phyloP scores from a whole-genome alignment of 345 rosid species.

The Citropsis articulata region DNA sequence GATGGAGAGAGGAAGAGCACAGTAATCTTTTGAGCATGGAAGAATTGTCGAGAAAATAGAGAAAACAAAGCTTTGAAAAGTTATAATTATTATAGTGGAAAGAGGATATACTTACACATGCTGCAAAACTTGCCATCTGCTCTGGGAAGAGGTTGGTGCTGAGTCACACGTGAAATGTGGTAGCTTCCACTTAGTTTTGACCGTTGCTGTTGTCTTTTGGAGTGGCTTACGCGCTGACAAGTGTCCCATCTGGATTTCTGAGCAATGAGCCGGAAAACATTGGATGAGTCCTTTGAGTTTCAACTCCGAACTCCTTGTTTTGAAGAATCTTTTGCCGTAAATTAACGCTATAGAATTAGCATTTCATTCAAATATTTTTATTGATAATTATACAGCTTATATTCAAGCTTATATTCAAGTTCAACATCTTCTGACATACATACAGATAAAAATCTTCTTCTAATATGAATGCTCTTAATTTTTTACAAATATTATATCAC shows the following conservation, averaged over 20 bases:
- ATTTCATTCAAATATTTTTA: no score
- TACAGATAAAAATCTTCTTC: no score
- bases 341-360: no score
- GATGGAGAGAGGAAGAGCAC: constrained; percentile 25
- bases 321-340: no score
- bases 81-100: not conserved
- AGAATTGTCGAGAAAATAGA: not conserved
- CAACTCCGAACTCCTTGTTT: no score
- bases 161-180: not conserved
- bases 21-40: constrained; percentile 29
- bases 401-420: no score
- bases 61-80: not conserved
- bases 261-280: not conserved
- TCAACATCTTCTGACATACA: no score
- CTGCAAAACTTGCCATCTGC: not conserved
- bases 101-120: not conserved
- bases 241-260: not conserved
- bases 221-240: not conserved
- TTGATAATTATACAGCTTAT: no score
- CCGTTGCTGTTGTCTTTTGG: not conserved
- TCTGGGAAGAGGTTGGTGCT: not conserved
- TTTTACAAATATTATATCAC: no score
- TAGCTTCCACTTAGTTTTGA: not conserved
- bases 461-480: no score
- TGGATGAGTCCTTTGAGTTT: not conserved